Percentiles rank a stretch among this genome's conserved stretches.
These are phyloP conservation scores for Trypanosoma vivax DNA, from an alignment of 208 protist species.

Conservation along the genomic window DNA sequence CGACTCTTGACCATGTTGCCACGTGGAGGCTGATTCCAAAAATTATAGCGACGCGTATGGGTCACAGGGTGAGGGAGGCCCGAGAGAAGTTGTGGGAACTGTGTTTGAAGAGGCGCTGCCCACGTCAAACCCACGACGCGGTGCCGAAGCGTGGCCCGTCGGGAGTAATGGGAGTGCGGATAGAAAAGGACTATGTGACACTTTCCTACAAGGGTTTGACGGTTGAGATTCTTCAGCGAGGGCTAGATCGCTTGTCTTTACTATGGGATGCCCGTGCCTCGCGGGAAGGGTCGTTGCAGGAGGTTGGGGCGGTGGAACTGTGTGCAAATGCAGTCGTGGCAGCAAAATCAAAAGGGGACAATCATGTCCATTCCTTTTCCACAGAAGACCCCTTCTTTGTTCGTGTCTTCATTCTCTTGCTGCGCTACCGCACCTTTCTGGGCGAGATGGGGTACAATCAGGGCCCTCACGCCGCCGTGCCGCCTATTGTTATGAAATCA, in stretches of 20 bases:
- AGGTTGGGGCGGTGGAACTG: not conserved
- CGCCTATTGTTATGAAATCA: constrained; percentile 35
- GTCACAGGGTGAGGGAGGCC: not conserved
- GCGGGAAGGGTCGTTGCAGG: not conserved
- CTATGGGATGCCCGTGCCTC: constrained; percentile 4
- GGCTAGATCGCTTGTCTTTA: constrained; percentile 1
- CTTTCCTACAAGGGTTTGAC: not conserved
- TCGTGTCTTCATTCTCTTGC: constrained; percentile 38
- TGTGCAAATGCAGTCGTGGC: not conserved
- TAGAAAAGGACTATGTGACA: constrained; percentile 7
- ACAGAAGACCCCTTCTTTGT: constrained; percentile 27
- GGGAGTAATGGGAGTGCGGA: not conserved
- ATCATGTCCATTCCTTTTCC: not conserved
- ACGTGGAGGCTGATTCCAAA: not conserved
- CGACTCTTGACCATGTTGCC: not conserved
- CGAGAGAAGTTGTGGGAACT: not conserved
- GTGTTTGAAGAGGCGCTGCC: not conserved
- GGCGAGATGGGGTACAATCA: constrained; percentile 62
- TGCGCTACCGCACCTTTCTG: constrained; percentile 49
- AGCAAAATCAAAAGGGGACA: not conserved
- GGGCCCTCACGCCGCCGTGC: constrained; percentile 62
- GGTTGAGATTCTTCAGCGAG: constrained; percentile 9
- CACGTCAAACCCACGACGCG: too few relatives aligned
- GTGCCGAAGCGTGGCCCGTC: too few relatives aligned
- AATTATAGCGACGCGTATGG: constrained; percentile 7